Conservation (phyloP, 257 asterid species). For the Linderniella brevidens region DNA sequence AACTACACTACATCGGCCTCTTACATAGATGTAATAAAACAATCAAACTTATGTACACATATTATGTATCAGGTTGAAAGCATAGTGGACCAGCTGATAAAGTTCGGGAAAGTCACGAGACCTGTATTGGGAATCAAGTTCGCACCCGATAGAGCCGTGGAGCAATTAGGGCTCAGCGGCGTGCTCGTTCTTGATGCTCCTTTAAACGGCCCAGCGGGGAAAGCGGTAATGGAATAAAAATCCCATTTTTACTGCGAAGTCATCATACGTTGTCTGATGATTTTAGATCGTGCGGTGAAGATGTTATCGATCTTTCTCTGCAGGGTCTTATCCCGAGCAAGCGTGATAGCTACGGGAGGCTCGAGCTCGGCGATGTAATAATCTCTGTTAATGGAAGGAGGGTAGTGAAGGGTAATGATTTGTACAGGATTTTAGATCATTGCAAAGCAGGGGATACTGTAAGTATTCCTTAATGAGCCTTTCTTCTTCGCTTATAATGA, state of each 20-base stretch:
- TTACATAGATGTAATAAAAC: neutral
- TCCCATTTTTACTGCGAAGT: neutral
- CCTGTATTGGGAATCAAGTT: constrained; percentile 89
- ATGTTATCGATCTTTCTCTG: neutral
- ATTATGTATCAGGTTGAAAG: constrained; percentile 65
- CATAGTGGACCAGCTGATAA: constrained; percentile 88
- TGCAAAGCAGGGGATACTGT: constrained; percentile 90
- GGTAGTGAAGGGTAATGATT: constrained; percentile 74
- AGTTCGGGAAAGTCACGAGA: constrained; percentile 87
- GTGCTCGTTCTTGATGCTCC: constrained; percentile 99
- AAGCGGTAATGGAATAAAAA: constrained; percentile 43
- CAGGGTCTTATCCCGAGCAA: constrained; percentile 89
- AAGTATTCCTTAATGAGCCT: too few relatives aligned
- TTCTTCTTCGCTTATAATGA: too few relatives aligned
- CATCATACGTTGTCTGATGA: too few relatives aligned
- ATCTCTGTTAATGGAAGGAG: constrained; percentile 86
- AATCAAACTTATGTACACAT: too few relatives aligned
- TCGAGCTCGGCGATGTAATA: constrained; percentile 74
- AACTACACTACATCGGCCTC: neutral
- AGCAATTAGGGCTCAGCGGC: constrained; percentile 93
- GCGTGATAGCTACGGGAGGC: constrained; percentile 88
- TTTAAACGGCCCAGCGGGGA: constrained; percentile 94
- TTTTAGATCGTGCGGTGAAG: neutral
- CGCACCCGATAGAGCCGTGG: constrained; percentile 97
- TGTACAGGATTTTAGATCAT: constrained; percentile 93